Conservation (phyloP, 1,139 yeast genomes). For the Suhomyces bribrorum region DNA sequence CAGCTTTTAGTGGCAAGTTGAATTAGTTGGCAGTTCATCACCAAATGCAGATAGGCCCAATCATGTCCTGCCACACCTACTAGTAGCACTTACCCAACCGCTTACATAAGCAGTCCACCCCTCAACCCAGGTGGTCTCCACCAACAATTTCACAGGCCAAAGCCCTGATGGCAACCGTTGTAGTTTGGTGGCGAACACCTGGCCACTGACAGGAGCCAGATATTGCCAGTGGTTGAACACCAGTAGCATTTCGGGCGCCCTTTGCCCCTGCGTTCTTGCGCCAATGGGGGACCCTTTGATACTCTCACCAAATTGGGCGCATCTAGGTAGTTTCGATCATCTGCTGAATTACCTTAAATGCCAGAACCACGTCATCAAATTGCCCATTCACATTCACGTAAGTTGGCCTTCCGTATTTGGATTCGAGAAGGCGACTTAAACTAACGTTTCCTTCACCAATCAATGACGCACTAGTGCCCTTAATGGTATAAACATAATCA, state of each 20-base stretch:
- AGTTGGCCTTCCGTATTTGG: conserved; percentile 16
- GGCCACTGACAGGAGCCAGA: too few relatives aligned
- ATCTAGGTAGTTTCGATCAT: conserved; percentile 1
- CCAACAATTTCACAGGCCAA: background rate
- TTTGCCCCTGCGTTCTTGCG: too few relatives aligned
- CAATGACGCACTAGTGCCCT: conserved; percentile 12
- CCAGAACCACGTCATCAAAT: conserved; percentile 13
- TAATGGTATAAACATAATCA: conserved; percentile 24
- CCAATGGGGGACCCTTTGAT: too few relatives aligned
- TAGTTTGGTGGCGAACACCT: too few relatives aligned
- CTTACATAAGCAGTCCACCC: background rate
- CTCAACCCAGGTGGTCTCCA: background rate
- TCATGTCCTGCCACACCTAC: background rate
- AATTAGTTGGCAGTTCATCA: too few relatives aligned
- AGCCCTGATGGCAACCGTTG: background rate
- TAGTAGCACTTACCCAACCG: background rate
- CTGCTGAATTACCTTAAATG: conserved; percentile 13
- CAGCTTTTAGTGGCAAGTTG: too few relatives aligned
- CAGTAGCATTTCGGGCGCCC: too few relatives aligned
- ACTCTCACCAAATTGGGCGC: background rate
- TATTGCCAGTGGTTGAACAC: too few relatives aligned
- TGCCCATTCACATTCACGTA: conserved; percentile 18
- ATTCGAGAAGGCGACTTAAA: conserved; percentile 14
- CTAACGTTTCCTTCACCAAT: conserved; percentile 5
- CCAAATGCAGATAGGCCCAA: background rate